Base-by-base conservation (phyloP, 768 basidiomycete genomes). In the Crepidotus variabilis region DNA sequence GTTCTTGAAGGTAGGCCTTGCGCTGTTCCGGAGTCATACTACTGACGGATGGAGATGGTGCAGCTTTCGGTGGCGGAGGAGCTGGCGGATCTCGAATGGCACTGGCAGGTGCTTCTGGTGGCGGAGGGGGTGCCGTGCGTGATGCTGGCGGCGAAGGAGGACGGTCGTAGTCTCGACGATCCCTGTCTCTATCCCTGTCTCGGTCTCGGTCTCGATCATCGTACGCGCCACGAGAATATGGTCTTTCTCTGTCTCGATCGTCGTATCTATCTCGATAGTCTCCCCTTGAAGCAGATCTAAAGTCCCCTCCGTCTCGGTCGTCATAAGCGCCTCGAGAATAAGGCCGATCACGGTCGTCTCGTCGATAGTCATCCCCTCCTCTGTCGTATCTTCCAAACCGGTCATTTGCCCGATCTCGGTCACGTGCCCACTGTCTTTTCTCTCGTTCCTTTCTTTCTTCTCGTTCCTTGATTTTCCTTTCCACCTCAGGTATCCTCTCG, bases 401-500 rank as follows among this genome's bases (percentile, higher is more conserved):
- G 0, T 92, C 89, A 66, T 98, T 98, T 49, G 91, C 77, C 59
- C 83, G 73, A 69, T 98, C 94, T 43, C 96, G 77, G 34, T 92
- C 89, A 54, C 88, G 76, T 1, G 80, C 74, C 80, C 88, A 88
- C 46, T 92, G 86, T 35, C 92, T 75, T 62, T 87, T 87, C 65
- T 97, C 92, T 63, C 83, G 76, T 59, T 88, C 84, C 67, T 80
- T 87, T 60, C 85, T 78, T 58, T 86, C 86, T 49, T 96, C 91
- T 47, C 90, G 72, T 13, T 85, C 85, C 65, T 91, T 84, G 50
- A 97, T 84, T 68, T 84, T 85, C 61, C 86, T 80, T 71, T 98
- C 94, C 6, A 99, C 81, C 54, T 93, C 92, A 0, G 97, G 97
- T 4, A 99, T 78, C 47, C 88, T 82, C 66, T 96, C 93, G 65